Percentiles rank a stretch among this genome's conserved stretches.
Evolutionary conservation across 2,329 filamentous ascomycete species (phyloP).

Genomic region (Achaetomium macrosporum): DNA sequence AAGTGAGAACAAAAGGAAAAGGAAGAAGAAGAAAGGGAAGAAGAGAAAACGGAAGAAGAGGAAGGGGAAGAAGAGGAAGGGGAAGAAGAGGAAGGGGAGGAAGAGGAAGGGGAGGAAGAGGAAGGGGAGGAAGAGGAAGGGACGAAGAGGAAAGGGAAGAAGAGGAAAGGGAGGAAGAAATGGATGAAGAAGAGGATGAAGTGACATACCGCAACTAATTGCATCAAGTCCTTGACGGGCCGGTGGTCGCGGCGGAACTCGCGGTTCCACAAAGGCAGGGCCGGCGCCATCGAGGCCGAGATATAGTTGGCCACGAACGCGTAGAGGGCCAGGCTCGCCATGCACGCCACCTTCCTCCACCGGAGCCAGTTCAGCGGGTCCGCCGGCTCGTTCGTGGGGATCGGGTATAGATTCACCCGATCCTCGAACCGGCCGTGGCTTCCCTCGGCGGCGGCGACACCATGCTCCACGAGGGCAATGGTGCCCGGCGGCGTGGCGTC

Average conservation of each 20-base stretch:
- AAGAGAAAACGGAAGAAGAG: no score
- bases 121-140: no score
- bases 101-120: no score
- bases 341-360: conserved; percentile 30
- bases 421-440: conserved; percentile 12
- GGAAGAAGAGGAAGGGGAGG: no score
- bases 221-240: conserved; percentile 25
- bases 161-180: no score
- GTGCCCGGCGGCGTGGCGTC: not conserved
- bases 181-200: no score
- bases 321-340: conserved; percentile 29
- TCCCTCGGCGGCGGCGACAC: not conserved
- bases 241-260: conserved; percentile 27
- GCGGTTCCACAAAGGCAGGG: conserved; percentile 29
- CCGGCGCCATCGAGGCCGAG: conserved; percentile 30
- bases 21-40: no score
- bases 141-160: no score
- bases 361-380: conserved; percentile 33
- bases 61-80: no score
- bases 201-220: conserved; percentile 28
- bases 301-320: conserved; percentile 33
- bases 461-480: conserved; percentile 10
- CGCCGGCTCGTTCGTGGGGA: conserved; percentile 28
- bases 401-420: conserved; percentile 20
- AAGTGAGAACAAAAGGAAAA: no score